Percentiles rank a stretch among this genome's conserved stretches.
phyloP scores from a whole-genome alignment of 176 grass and related monocot species.

The Tillandsia leiboldiana region DNA sequence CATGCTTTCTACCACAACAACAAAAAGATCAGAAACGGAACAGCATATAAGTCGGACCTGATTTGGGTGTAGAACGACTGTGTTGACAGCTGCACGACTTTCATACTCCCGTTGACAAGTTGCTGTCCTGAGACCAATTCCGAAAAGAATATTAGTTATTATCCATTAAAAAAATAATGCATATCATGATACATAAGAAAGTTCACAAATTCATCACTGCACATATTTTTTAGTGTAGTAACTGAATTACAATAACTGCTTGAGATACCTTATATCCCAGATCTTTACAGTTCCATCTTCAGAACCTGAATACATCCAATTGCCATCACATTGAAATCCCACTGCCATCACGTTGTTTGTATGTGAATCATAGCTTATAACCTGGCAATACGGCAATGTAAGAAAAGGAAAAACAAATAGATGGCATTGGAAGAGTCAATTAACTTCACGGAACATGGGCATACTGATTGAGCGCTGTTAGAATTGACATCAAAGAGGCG shows the following conservation, averaged over 20 bases:
- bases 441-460: constrained; percentile 17
- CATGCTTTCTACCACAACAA: not conserved
- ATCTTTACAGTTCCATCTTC: constrained; percentile 98
- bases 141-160: constrained; percentile 8
- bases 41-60: constrained; percentile 36
- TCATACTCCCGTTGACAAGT: constrained; percentile 96
- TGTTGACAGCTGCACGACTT: constrained; percentile 91
- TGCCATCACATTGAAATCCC: constrained; percentile 97
- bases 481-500: constrained; percentile 93
- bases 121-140: constrained; percentile 48
- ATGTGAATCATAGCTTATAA: constrained; percentile 92
- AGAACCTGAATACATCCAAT: constrained; percentile 99
- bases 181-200: not conserved
- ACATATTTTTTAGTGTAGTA: not conserved
- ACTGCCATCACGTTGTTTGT: constrained; percentile 98
- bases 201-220: not conserved
- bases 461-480: constrained; percentile 71
- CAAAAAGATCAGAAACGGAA: not conserved
- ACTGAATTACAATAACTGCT: not conserved
- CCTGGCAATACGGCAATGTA: constrained; percentile 29
- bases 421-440: not conserved
- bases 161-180: constrained; percentile 3
- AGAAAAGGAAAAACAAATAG: constrained; percentile 9
- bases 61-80: constrained; percentile 92
- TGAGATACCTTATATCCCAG: constrained; percentile 73